Base-by-base conservation (phyloP, 345 rosid genomes). In the Orychophragmus violaceus region DNA sequence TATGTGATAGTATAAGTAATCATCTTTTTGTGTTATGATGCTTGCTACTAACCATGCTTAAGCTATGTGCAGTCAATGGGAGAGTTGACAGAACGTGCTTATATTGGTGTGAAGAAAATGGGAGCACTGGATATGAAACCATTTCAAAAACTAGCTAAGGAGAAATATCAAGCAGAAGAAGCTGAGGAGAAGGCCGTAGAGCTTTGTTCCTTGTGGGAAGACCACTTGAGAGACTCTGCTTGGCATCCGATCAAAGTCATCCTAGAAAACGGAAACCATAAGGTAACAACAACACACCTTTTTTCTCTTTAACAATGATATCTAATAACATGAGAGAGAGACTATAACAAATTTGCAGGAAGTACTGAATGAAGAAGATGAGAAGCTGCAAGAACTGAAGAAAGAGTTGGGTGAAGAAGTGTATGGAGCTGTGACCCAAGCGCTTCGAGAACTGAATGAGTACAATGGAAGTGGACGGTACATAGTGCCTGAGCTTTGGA, bases 401-500 rank as follows among this genome's bases (percentile, higher is more conserved):
- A 57, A 41, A 25, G 84, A 84, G 37, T 1, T 81, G 59, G 85
- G 89, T 3, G 80, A 78, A 19, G 83, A 78, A 71, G 82, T 73
- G 61, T 82, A 25, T 62, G 52, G 59, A 25, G 86, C 89, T 9
- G 85, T 88, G 56, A 48, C 62, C 8, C 68, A 45, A 16, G 79
- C 91, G 9, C 71, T 82, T 23, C 16, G 14, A 60, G 83, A 88
- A 77, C 69, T 81, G 67, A 72, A 78, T 22, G 87, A 85, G 65
- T 82, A 74, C 61, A 84, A 80, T 41, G 83, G 83, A 2, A 88
- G 87, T 28, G 86, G 83, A 25, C 77, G 86, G 58, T 85, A 85
- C 62, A 45, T 73, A 24, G 66, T 68, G 33, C 79, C 79, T n/a
- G 91, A 84, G 71, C 71, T 88, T 13, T 85, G 95, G 91, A 78